phyloP scores from a whole-genome alignment of 257 asterid species.

The Solanum lycopersicoides region DNA sequence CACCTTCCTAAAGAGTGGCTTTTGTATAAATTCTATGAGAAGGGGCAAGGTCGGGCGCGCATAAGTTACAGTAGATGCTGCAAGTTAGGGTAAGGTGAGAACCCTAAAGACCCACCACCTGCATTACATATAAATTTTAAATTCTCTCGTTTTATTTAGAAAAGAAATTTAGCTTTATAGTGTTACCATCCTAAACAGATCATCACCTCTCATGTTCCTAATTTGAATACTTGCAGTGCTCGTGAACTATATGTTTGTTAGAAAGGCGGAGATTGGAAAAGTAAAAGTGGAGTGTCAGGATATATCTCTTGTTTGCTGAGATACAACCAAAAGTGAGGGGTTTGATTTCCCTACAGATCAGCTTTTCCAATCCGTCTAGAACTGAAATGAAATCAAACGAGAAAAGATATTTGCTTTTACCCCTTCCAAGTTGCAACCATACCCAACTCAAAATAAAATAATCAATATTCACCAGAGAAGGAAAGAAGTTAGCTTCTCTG shows the following conservation, averaged over 20 bases:
- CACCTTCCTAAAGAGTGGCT: not conserved
- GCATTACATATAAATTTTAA: not conserved
- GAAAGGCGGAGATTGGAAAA: not conserved
- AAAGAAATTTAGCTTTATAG: not conserved
- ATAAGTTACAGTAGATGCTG: not conserved
- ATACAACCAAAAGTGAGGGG: not conserved
- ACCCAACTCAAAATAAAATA: not conserved
- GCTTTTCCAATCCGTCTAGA: not conserved
- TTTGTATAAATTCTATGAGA: not conserved
- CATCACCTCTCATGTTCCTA: not conserved
- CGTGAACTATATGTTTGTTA: not conserved
- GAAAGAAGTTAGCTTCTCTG: not conserved
- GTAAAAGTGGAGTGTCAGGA: not conserved
- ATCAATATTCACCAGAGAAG: not conserved
- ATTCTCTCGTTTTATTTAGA: not conserved
- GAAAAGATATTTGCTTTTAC: not conserved
- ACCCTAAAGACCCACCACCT: not conserved
- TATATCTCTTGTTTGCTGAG: not conserved
- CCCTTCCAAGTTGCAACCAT: not conserved
- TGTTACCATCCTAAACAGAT: not conserved
- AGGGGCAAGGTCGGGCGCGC: not conserved
- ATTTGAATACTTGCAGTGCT: not conserved
- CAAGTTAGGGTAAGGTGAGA: not conserved
- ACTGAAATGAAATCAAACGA: not conserved
- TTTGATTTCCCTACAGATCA: not conserved